Evolutionary conservation across 768 basidiomycete species (phyloP).

Genomic region (Tricholomella constricta): DNA sequence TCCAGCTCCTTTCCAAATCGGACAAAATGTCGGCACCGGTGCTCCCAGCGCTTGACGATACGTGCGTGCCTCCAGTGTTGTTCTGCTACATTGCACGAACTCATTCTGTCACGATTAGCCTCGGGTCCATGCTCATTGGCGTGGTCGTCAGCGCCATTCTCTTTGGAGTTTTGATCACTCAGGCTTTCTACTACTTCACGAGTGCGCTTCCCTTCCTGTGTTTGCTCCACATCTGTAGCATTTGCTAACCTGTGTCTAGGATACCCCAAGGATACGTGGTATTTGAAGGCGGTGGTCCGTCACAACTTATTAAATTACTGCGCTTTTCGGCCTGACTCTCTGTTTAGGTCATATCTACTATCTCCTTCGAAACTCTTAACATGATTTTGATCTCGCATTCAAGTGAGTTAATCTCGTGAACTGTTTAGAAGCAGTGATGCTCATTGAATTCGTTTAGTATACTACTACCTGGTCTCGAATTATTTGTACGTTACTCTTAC

Average conservation of each 20-base stretch:
- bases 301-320: not conserved
- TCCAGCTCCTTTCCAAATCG: not conserved
- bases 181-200: conserved; percentile 7
- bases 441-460: not conserved
- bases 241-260: not conserved
- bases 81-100: not conserved
- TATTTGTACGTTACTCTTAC: conserved; percentile 3
- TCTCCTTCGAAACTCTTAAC: conserved; percentile 5
- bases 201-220: not conserved
- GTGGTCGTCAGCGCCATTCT: conserved; percentile 10
- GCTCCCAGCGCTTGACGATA: conserved; percentile 5
- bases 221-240: not conserved
- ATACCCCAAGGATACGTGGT: conserved; percentile 8
- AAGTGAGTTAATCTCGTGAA: not conserved
- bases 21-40: not conserved
- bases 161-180: conserved; percentile 6
- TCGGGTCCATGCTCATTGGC: conserved; percentile 13
- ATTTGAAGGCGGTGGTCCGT: conserved; percentile 4
- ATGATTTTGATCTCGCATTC: conserved; percentile 8
- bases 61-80: not conserved
- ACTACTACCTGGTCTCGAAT: conserved; percentile 4
- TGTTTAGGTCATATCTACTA: not conserved
- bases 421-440: not conserved
- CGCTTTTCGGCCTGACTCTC: not conserved
- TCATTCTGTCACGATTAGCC: not conserved